Evolutionary conservation across 306 rosid genomes (phyloP).

Genomic region (Medicago arabica): DNA sequence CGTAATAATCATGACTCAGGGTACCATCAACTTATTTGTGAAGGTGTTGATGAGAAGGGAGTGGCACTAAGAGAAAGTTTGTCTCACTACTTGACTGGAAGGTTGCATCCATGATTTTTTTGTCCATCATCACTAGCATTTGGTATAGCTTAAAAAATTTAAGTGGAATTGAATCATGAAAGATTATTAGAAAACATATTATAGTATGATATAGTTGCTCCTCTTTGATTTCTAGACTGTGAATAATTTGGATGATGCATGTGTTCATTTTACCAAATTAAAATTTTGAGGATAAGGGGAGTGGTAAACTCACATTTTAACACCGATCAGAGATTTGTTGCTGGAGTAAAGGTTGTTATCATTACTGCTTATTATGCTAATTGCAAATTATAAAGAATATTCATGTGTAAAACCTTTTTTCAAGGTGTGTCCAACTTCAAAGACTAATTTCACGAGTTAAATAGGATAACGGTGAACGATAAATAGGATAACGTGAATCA

Average conservation of each 20-base stretch:
- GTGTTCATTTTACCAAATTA: conserved; percentile 35
- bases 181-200: conserved; percentile 16
- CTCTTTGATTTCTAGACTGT: conserved; percentile 39
- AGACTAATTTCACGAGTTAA: too few species aligned
- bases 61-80: conserved; percentile 66
- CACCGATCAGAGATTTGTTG: neutral
- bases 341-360: neutral
- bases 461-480: too few species aligned
- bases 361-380: too few species aligned
- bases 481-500: too few species aligned
- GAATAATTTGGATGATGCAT: conserved; percentile 35
- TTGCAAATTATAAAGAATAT: too few species aligned
- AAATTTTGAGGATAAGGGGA: neutral
- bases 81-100: conserved; percentile 61
- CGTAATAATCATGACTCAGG: conserved; percentile 68
- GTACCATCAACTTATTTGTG: conserved; percentile 75
- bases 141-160: conserved; percentile 40
- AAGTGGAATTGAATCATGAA: conserved; percentile 22
- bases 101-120: conserved; percentile 46
- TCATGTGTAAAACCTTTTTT: too few species aligned
- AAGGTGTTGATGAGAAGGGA: conserved; percentile 64
- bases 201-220: conserved; percentile 11
- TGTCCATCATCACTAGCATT: conserved; percentile 14
- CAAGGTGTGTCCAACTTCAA: too few species aligned
- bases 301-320: neutral